Base-by-base conservation (phyloP, 139 green algal species). In the Asterochloris sp. region DNA sequence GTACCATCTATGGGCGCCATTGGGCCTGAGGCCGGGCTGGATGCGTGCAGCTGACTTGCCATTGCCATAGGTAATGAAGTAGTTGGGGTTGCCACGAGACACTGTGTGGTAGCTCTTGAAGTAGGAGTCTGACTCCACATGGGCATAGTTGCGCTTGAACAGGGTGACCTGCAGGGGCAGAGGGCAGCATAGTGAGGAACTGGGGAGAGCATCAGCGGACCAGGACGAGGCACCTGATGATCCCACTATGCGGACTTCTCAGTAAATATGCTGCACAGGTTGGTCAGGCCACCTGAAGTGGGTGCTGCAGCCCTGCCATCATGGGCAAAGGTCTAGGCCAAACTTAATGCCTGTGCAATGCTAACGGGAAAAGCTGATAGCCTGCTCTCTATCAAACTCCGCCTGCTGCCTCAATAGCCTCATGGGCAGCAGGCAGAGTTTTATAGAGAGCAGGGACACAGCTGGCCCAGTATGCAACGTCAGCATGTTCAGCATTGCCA, bases 11-110 rank as follows among this genome's bases (percentile, higher is more conserved):
- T 97, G 93, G 0, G 93, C 93, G 28, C 93, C 93, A 66, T 97
- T 97, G 61, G 93, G 91, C 9, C 93, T 79, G 78, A 97, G 64
- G 26, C 91, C 87, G 2, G 79, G 62, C 67, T 89, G 83, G 8
- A 97, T 80, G 14, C 94, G 86, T 0, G 91, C 93, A 0, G 91
- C 92, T 15, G 86, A 91, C 83, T 95, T 95, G 74, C 92, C 92
- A 82, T 96, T 96, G 63, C 86, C 91, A 80, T 96, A 95, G 0
- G 93, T 95, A 16, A 93, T 89, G 83, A 95, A 97, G 82, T 95
- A 97, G 86, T 97, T 96, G 82, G 92, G 92, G 83, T 97, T 97
- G 78, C 89, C 92, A 0, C 88, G 83, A 9, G 93, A 84, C 28
- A 95, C 85, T 1, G 78, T 83, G n/a, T 86, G 77, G 73, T 94